Evolutionary conservation across 306 rosid genomes (phyloP), one percentile per base, ranked within the genome.

Genomic region (Acacia melanoxylon): DNA sequence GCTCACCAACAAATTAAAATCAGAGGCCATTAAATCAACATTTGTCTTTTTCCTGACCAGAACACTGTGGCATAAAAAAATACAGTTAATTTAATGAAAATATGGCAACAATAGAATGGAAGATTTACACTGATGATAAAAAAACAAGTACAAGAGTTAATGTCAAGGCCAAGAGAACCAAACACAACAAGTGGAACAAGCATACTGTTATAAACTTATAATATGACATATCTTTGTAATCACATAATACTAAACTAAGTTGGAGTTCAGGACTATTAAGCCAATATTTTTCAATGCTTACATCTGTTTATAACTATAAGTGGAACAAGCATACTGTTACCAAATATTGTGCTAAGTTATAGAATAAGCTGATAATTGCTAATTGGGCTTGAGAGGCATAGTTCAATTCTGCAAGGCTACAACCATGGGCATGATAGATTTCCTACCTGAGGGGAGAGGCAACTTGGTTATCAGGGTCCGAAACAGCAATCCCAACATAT

Each of bases 401-500:
- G 49, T 19, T 10, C 52, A 5, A 68, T n/a, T 29, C 29, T 22
- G 12, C 65, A 58, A 58, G 65, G 63, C 29, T 22, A 58, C 33
- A 70, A 20, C 17, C 15, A 70, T 15, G 37, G n/a, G 58, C 22
- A 24, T 13, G 75, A 71, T 54, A 70, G 54, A 13, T 24, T 71
- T 42, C 48, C 7, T 75, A 91, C 99, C 90, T 89, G 29, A 89
- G 59, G 83, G 96, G 98, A 1, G 89, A 89, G 52, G 98, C 98
- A 73, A 91, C 75, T 78, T 82, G 74, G 84, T 95, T 95, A 20
- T 65, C 75, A 13, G 83, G 29, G 74, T 93, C 94, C 20, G 94
- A 93, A 71, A 95, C 91, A 40, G 98, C 89, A 3, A 95, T 73
- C 6, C 98, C 98, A 16, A 95, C 94, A 79, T 93, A 93, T 89